These are phyloP conservation scores for Candida manassasensis DNA, from an alignment of 805 yeast genomes.

Conservation along the genomic window DNA sequence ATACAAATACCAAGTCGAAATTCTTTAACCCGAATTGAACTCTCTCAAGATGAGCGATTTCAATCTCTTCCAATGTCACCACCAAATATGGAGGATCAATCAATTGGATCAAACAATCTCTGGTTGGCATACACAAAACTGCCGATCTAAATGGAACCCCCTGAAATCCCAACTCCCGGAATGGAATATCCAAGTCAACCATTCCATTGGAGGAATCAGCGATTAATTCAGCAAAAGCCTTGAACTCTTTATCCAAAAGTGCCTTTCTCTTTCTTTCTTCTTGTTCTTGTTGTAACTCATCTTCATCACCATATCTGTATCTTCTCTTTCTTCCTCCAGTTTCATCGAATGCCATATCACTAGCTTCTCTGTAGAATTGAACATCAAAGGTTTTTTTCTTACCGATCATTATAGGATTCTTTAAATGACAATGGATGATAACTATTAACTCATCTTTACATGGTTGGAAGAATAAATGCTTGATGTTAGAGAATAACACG, in stretches of 20 bases:
- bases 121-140: slow-evolving; percentile 92
- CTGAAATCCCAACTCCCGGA: slow-evolving; percentile 92
- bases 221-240: slow-evolving; percentile 81
- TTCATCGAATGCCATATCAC: slow-evolving; percentile 94
- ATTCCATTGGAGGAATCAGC: slow-evolving; percentile 82
- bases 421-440: slow-evolving; percentile 86
- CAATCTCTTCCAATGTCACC: slow-evolving; percentile 85
- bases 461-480: slow-evolving; percentile 93
- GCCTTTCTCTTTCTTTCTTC: slow-evolving; percentile 94
- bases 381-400: slow-evolving; percentile 93
- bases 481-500: slow-evolving; percentile 82
- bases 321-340: slow-evolving; percentile 90
- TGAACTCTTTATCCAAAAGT: slow-evolving; percentile 86
- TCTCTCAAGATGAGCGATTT: slow-evolving; percentile 92
- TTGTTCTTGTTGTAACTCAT: slow-evolving; percentile 96
- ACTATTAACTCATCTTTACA: slow-evolving; percentile 93
- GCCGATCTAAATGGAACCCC: slow-evolving; percentile 97
- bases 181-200: slow-evolving; percentile 87
- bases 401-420: slow-evolving; percentile 91
- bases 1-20: slow-evolving; percentile 94
- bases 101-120: slow-evolving; percentile 92
- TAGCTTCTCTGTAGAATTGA: slow-evolving; percentile 94
- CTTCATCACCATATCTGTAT: slow-evolving; percentile 94
- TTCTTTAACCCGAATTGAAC: slow-evolving; percentile 95
- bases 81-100: slow-evolving; percentile 94